Base-by-base conservation (phyloP, 176 grass and related monocot genomes). In the Ampelocalamus luodianensis region DNA sequence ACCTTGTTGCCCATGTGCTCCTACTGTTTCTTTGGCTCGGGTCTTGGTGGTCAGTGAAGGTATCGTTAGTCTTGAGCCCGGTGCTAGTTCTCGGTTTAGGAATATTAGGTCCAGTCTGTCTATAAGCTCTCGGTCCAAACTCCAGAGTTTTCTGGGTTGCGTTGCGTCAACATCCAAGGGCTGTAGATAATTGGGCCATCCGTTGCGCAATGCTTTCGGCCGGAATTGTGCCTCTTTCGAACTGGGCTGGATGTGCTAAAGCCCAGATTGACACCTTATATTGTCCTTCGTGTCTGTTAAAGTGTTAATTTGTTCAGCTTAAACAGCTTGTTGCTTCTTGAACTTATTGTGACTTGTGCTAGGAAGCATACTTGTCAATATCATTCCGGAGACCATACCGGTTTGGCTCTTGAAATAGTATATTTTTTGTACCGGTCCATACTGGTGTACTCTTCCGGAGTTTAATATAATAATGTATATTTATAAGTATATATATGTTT, bases 1-100 rank as follows among this genome's bases (percentile, higher is more conserved):
- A 64, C 73, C 34, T 78, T 82, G 61, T 37, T 82, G 12, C 85
- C 78, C 85, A 74, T 87, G 6, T 12, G 14, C 34, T 8, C 24
- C 26, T 38, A 13, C n/a, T 60, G n/a, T 2, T 0, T 42, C 13
- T 17, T 74, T 5, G 36, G 40, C 13, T 36, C 27, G 59, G 85
- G 60, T 59, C 3, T 46, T 45, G 5, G 0, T 40, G 7, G 8
- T 32, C 12, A 37, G 23, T 8, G n/a, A 8, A 24, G n/a, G 56
- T 24, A 59, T 23, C 12, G 4, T 10, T 59, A 24, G 9, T 23
- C n/a, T 12, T 38, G 13, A 34, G 61, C 60, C 27, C 58, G 27
- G 18, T 12, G 5, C 15, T 1, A 63, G 3, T 22, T 54, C 9
- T 49, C 4, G 9, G 5, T 14, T 17, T 10, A 2, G 14, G 20